Conservation (phyloP, 2,329 filamentous ascomycete species). For the Ophiosphaerella herpotricha region DNA sequence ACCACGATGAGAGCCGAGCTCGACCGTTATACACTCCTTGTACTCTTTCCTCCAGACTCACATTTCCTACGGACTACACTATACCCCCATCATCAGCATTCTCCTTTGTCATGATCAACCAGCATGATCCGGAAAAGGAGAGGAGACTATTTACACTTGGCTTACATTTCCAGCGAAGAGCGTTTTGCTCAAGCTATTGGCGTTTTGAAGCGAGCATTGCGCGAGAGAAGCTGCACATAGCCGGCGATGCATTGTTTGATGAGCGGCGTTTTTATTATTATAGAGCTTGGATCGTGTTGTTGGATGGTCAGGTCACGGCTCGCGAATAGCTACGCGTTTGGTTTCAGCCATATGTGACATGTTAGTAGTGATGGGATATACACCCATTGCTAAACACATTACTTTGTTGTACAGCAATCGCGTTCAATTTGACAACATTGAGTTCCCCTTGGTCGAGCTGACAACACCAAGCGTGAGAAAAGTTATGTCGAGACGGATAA, state of each 20-base stretch:
- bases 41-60: slow-evolving; percentile 5
- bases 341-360: too few species aligned
- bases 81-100: slow-evolving; percentile 26
- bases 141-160: slow-evolving; percentile 8
- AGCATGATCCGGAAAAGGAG: not conserved
- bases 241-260: not conserved
- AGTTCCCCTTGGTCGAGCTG: not conserved
- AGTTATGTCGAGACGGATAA: slow-evolving; percentile 45
- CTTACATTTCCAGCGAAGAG: slow-evolving; percentile 5
- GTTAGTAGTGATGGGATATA: too few species aligned
- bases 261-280: not conserved
- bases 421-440: not conserved
- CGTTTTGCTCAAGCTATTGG: slow-evolving; percentile 17
- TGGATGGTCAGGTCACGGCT: not conserved
- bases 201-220: slow-evolving; percentile 22
- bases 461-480: not conserved
- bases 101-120: slow-evolving; percentile 3
- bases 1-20: slow-evolving; percentile 10
- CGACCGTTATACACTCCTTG: not conserved
- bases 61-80: slow-evolving; percentile 19
- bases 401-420: not conserved
- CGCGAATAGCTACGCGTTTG: too few species aligned
- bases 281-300: not conserved
- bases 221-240: not conserved
- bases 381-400: too few species aligned